These are phyloP conservation scores for Gastrolobium bilobum DNA, from an alignment of 306 rosid species.

Conservation along the genomic window DNA sequence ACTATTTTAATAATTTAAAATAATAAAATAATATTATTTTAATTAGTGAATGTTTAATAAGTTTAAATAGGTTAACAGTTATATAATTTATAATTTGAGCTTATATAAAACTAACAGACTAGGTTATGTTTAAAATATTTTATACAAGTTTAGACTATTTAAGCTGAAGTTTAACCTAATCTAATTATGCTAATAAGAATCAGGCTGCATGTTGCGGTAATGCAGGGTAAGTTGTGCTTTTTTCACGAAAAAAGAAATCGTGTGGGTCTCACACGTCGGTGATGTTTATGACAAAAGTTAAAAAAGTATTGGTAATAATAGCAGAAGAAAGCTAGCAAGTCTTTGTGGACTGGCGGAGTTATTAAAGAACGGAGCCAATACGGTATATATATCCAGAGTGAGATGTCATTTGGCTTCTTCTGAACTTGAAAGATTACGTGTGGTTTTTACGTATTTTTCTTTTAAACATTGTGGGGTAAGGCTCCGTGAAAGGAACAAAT, in stretches of 20 bases:
- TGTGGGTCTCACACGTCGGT: conserved; percentile 67
- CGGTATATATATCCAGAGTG: not conserved
- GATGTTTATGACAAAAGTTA: not conserved
- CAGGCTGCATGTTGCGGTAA: conserved; percentile 11
- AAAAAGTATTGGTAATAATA: not conserved
- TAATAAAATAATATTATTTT: no score
- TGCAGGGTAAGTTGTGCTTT: not conserved
- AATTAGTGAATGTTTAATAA: no score
- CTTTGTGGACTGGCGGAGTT: not conserved
- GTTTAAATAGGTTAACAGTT: no score
- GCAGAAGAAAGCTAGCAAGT: not conserved
- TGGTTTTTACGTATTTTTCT: not conserved
- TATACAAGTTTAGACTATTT: no score
- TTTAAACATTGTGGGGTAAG: not conserved
- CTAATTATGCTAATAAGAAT: no score
- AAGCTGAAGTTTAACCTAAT: no score
- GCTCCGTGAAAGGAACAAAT: no score
- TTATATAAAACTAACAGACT: no score
- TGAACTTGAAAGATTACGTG: not conserved
- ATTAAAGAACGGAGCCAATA: not conserved
- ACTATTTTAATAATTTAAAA: no score
- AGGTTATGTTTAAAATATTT: no score
- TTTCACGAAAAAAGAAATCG: conserved; percentile 1
- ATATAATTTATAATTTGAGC: no score
- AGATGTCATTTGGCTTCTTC: not conserved